Evolutionary conservation across 345 rosid genomes (phyloP).

Genomic region (Eucalyptus viminalis): DNA sequence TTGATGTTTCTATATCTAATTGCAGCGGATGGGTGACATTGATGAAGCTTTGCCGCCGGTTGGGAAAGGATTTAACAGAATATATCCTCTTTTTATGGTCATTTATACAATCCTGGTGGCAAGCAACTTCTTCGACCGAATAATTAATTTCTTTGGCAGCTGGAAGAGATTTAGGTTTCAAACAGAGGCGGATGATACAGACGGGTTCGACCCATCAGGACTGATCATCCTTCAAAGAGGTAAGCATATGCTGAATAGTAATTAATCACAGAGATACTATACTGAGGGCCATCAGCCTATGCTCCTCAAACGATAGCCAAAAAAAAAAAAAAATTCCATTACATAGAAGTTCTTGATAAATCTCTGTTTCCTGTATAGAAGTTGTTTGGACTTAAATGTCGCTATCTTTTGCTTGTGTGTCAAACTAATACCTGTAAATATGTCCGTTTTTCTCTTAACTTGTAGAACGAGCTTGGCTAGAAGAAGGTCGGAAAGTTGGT

Average conservation of each 20-base stretch:
- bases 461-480: constrained; percentile 79
- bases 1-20: background rate
- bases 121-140: constrained; percentile 84
- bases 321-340: background rate
- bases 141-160: constrained; percentile 83
- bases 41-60: constrained; percentile 79
- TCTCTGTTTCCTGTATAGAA: background rate
- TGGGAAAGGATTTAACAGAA: constrained; percentile 77
- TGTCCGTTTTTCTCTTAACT: background rate
- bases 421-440: background rate
- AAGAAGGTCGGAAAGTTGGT: constrained; percentile 75
- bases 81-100: constrained; percentile 98
- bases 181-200: constrained; percentile 75
- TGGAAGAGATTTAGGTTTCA: constrained; percentile 88
- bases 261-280: background rate
- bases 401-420: background rate
- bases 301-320: background rate
- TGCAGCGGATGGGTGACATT: constrained; percentile 96
- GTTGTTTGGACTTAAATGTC: background rate
- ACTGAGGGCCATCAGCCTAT: background rate
- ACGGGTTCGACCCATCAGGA: constrained; percentile 95
- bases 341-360: background rate
- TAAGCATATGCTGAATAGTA: background rate
- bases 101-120: constrained; percentile 82
- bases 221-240: constrained; percentile 87